phyloP scores from a whole-genome alignment of 176 grass and related monocot species.

The Oryza glumipatula region DNA sequence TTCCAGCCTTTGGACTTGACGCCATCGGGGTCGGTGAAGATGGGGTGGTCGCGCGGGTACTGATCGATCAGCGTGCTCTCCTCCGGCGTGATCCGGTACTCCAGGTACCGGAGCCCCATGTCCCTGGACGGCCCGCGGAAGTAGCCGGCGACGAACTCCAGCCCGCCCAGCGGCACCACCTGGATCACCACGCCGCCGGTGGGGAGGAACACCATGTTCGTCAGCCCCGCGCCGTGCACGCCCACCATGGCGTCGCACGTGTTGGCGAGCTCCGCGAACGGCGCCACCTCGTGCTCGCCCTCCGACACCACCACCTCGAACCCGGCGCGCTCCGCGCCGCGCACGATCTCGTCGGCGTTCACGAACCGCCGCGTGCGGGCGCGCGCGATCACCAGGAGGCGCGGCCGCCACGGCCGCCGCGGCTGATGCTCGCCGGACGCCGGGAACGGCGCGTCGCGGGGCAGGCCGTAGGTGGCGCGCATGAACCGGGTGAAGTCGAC shows the following conservation, averaged over 20 bases:
- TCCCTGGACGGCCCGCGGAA: constrained; percentile 59
- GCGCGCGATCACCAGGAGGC: constrained; percentile 63
- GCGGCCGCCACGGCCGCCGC: background rate
- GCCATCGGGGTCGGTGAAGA: constrained; percentile 77
- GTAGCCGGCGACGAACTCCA: constrained; percentile 56
- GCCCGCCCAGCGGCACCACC: constrained; percentile 74
- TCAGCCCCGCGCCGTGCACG: constrained; percentile 83
- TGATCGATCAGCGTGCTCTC: constrained; percentile 85
- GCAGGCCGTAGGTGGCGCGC: constrained; percentile 47
- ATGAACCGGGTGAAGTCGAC: constrained; percentile 67
- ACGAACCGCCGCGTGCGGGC: constrained; percentile 62
- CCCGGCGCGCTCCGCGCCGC: constrained; percentile 43
- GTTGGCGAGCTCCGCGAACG: constrained; percentile 66
- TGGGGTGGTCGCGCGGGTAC: constrained; percentile 66
- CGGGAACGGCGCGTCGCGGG: constrained; percentile 36
- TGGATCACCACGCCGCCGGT: constrained; percentile 69
- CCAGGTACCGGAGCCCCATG: constrained; percentile 72
- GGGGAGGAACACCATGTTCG: constrained; percentile 93
- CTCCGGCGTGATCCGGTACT: constrained; percentile 74
- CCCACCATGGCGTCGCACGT: constrained; percentile 68
- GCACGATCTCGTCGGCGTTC: constrained; percentile 63
- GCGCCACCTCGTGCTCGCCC: constrained; percentile 55
- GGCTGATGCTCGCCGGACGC: too few relatives aligned
- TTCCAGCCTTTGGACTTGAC: constrained; percentile 64
- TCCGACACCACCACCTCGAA: constrained; percentile 74